Conservation (phyloP, 169 alveolate species). For the Plasmodium sp. region DNA sequence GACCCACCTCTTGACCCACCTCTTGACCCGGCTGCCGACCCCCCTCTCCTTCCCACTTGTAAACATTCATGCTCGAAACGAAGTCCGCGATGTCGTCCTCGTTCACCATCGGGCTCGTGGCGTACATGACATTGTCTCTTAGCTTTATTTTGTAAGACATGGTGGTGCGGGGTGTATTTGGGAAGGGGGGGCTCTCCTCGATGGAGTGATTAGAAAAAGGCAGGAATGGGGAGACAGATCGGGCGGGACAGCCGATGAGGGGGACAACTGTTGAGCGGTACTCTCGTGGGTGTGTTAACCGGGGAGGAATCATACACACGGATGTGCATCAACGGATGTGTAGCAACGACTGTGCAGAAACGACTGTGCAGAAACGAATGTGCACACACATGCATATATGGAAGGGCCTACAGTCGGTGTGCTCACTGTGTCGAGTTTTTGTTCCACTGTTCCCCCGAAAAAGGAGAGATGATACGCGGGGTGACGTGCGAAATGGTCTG, state of each 20-base stretch:
- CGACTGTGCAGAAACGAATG: neutral
- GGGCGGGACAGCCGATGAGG: neutral
- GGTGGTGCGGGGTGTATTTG: neutral
- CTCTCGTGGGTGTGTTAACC: neutral
- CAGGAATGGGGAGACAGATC: neutral
- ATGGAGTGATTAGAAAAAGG: neutral
- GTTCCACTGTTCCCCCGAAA: neutral
- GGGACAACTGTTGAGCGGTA: neutral
- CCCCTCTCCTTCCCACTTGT: neutral
- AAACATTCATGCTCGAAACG: constrained; percentile 27
- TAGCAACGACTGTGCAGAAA: too few species aligned
- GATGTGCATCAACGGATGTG: neutral
- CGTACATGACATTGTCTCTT: constrained; percentile 1
- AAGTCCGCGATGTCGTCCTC: constrained; percentile 66
- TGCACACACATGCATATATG: neutral
- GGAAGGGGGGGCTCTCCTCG: neutral
- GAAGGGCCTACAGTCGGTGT: neutral
- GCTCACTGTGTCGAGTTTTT: neutral
- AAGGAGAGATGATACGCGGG: neutral
- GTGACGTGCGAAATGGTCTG: neutral
- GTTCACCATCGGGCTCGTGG: constrained; percentile 25
- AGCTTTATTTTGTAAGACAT: constrained; percentile 13
- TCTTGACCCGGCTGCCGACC: neutral
- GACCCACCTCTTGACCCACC: too few species aligned
- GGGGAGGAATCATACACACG: neutral